These are phyloP conservation scores for Sicyos edulis DNA, from an alignment of 306 rosid species.

Conservation along the genomic window DNA sequence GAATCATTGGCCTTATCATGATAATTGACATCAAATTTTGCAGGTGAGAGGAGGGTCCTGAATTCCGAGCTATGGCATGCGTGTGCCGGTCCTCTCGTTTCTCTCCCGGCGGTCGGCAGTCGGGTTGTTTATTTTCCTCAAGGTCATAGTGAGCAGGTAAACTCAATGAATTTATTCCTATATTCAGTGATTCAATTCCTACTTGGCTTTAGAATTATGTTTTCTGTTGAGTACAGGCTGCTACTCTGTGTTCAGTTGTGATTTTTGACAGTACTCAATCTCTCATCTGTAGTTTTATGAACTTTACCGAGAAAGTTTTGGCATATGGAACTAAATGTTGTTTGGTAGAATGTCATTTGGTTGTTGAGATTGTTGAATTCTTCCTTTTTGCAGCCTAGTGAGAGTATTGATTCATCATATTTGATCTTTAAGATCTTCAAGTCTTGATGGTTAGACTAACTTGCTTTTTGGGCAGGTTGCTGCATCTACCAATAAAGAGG, in stretches of 20 bases:
- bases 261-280: neutral
- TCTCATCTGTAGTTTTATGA: neutral
- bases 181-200: neutral
- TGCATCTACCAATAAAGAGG: slow-evolving; percentile 93
- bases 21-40: slow-evolving; percentile 33
- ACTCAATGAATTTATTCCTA: neutral
- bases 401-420: neutral
- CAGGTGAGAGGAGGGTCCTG: slow-evolving; percentile 83
- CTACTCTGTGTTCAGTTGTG: neutral
- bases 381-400: neutral
- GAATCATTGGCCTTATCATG: slow-evolving; percentile 19
- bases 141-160: slow-evolving; percentile 96
- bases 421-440: slow-evolving; percentile 2
- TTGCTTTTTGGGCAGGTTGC: slow-evolving; percentile 53
- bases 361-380: neutral
- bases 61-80: slow-evolving; percentile 99
- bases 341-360: neutral
- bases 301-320: neutral
- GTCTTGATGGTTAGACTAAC: neutral
- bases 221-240: slow-evolving; percentile 5
- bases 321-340: neutral
- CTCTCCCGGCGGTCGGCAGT: slow-evolving; percentile 76
- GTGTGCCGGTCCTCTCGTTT: slow-evolving; percentile 98
- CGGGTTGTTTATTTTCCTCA: slow-evolving; percentile 93
- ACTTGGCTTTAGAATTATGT: neutral